Base-by-base conservation (phyloP, 305 asterid species). In the Euphrasia arctica region DNA sequence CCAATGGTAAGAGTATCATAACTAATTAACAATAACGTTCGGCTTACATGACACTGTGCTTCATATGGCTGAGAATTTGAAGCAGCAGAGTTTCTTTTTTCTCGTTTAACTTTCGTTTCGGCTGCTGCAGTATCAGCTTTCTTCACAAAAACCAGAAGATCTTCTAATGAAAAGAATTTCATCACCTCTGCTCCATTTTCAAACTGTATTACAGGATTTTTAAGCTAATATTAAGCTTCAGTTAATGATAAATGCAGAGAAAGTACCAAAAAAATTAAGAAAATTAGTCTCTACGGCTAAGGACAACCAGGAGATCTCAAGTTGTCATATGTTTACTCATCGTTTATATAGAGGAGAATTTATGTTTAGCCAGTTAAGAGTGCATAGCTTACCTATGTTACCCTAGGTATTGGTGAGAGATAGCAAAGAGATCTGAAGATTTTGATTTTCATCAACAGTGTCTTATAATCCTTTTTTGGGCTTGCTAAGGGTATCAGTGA, bases 31-130 rank as follows among this genome's bases (percentile, higher is more conserved):
- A 58, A 66, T 50, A 54, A 50, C 54, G 58, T 32, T 56, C 67
- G 63, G 70, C 93, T 75, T 89, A 89, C 97, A 72, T 72, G 78
- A 74, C 97, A 89, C 29, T 68, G 74, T 68, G 64, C 78, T 76
- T 77, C 80, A 73, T 31, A 56, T 74, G 93, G 72, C 70, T 57
- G 77, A 70, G 95, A 80, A 72, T 74, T 75, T 62, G 90, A 77
- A 62, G 75, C 55, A 58, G 70, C 72, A 51, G 86, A 71, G 70
- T 49, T 8, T 69, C 70, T 80, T 73, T 75, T 74, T 77, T 74
- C 67, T 62, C 65, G 74, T 78, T 83, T 84, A 52, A 56, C 59
- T 63, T 72, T 82, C 65, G 63, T 72, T 78, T 71, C 66, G 34
- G 72, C 63, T 63, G 75, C 51, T 36, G 58, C 55, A 60, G 71